Conservation (phyloP, 768 basidiomycete genomes). For the Daedaleopsis nitida region DNA sequence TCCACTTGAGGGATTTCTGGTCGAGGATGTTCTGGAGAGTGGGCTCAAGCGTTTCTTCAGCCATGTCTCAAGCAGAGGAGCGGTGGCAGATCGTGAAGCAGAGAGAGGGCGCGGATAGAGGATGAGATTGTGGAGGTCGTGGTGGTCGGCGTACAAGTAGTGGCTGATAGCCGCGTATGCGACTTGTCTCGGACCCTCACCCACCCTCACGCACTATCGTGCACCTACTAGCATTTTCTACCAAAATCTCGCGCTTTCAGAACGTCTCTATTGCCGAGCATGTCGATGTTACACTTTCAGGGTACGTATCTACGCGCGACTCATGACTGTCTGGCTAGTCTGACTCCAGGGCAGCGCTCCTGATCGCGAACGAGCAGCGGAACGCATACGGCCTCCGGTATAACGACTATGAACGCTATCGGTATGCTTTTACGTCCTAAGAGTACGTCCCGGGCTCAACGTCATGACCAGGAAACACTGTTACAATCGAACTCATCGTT, state of each 20-base stretch:
- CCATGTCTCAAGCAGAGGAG: constrained; percentile 38
- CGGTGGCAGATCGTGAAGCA: background rate
- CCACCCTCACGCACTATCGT: constrained; percentile 16
- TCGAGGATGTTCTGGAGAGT: constrained; percentile 95
- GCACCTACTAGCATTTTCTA: constrained; percentile 15
- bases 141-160: constrained; percentile 2
- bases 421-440: constrained; percentile 43
- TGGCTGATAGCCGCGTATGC: constrained; percentile 16
- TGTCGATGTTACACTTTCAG: constrained; percentile 39
- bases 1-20: constrained; percentile 94
- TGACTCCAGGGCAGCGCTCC: constrained; percentile 58
- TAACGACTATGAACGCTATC: constrained; percentile 84
- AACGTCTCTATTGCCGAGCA: constrained; percentile 9
- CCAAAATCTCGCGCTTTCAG: constrained; percentile 11
- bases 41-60: constrained; percentile 69
- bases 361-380: constrained; percentile 85
- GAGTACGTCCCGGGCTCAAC: background rate
- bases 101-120: background rate
- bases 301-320: constrained; percentile 32
- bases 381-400: constrained; percentile 90
- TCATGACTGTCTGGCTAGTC: background rate
- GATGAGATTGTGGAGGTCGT: background rate
- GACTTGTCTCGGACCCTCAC: constrained; percentile 16
- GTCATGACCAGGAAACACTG: constrained; percentile 74
- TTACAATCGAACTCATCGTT: constrained; percentile 84